Base-by-base conservation (phyloP, 768 basidiomycete genomes). In the Chiua virens region DNA sequence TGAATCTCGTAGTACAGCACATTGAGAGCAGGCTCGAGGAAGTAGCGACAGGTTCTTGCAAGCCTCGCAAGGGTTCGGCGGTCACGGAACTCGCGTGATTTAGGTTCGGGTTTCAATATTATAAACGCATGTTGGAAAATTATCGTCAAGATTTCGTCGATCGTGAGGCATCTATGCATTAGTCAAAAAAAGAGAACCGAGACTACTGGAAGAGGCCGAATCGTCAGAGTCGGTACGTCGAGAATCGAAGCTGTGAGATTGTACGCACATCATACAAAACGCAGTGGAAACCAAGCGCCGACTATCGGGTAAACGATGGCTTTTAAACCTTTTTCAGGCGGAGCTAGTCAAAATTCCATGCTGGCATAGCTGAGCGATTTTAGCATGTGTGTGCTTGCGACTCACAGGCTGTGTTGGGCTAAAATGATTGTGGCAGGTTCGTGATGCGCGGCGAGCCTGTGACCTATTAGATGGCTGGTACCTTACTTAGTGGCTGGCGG, bases 101-200 rank as follows among this genome's bases (percentile, higher is more conserved):
- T 65, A 38, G 61, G 64, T 28, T 63, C 63, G 13, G 63, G 63
- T 44, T 66, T 65, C 61, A 42, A 50, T 49, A 61, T 57, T 18
- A 61, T 50, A 41, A 64, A 63, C 7, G 64, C 62, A 62, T 62
- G 60, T 54, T 57, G 67, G 50, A 69, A 67, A 52, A 67, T 59
- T 3, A 61, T 65, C 41, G 57, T 67, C 42, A 67, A n/a, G 56
- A 67, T 68, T 56, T 67, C 66, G 60, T 67, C 56, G 65, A 67
- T 67, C 47, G 49, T 49, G 52, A 67, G 56, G 45, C 68, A 69
- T 69, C 49, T 65, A 58, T 67, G 66, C 66, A 69, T 67, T 58
- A 59, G 61, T 58, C 50, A 53, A 43, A n/a, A 55, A 54, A 42
- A 8, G 50, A 40, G 41, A 58, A 56, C 50, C 40, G 30, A 23